Conservation (phyloP, 1,284 basidiomycete species). For the Boletus smithii region DNA sequence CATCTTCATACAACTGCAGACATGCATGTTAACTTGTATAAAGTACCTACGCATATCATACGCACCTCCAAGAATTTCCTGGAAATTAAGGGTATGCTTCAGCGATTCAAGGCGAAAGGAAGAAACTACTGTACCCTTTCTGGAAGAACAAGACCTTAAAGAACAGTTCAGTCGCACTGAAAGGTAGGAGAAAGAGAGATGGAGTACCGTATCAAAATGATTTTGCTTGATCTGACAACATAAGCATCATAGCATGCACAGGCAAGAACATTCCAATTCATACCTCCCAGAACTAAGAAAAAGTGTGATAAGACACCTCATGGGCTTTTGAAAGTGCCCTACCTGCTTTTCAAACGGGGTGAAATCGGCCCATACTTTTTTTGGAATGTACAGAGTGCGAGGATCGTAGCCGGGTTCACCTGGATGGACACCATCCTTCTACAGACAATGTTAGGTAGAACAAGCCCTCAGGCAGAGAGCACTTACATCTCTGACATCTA, state of each 20-base stretch:
- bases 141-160: constrained; percentile 91
- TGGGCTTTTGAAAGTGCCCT: constrained; percentile 16
- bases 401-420: constrained; percentile 90
- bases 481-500: constrained; percentile 71
- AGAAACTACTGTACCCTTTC: constrained; percentile 66
- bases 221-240: constrained; percentile 80
- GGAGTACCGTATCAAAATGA: constrained; percentile 78
- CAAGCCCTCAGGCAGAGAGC: neutral
- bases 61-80: constrained; percentile 71
- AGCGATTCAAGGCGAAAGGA: neutral
- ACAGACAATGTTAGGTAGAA: constrained; percentile 6
- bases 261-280: constrained; percentile 11
- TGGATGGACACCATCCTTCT: constrained; percentile 84
- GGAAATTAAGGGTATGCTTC: neutral
- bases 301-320: neutral
- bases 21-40: constrained; percentile 24
- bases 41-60: neutral
- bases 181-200: neutral
- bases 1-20: constrained; percentile 86
- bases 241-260: constrained; percentile 1
- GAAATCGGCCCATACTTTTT: constrained; percentile 77
- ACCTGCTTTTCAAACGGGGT: constrained; percentile 96
- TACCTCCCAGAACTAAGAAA: constrained; percentile 85
- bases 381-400: constrained; percentile 83
- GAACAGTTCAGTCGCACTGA: constrained; percentile 10